These are phyloP conservation scores for Plasmopara muralis DNA, from an alignment of 352 stramenopile genomes.

Conservation along the genomic window DNA sequence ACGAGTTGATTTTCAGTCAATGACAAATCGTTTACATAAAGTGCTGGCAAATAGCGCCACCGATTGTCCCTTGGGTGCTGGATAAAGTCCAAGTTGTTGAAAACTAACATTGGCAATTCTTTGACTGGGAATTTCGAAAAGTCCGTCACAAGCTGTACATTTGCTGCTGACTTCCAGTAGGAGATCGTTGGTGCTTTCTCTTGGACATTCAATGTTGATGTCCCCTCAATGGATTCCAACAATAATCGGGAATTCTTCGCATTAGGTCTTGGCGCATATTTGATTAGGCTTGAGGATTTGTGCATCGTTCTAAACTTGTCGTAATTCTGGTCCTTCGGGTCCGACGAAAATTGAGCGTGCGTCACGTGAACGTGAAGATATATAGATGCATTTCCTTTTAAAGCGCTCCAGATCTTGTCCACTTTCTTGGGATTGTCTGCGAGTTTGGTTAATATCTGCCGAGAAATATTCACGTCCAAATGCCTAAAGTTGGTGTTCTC, in stretches of 20 bases:
- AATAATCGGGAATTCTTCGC: slow-evolving; percentile 59
- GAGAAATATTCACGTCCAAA: slow-evolving; percentile 49
- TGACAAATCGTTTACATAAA: slow-evolving; percentile 74
- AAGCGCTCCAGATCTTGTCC: slow-evolving; percentile 28
- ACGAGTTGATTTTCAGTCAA: slow-evolving; percentile 66
- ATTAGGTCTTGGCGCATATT: slow-evolving; percentile 50
- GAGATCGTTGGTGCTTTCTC: slow-evolving; percentile 35
- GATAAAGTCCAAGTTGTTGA: slow-evolving; percentile 59
- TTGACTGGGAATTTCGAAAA: slow-evolving; percentile 64
- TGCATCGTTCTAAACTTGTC: slow-evolving; percentile 57
- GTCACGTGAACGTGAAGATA: slow-evolving; percentile 74
- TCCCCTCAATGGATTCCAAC: slow-evolving; percentile 13
- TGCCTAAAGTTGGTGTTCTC: slow-evolving; percentile 42
- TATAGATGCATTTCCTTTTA: slow-evolving; percentile 50
- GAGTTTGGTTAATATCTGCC: slow-evolving; percentile 12
- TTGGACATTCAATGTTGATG: slow-evolving; percentile 9
- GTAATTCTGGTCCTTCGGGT: slow-evolving; percentile 35
- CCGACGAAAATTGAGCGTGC: slow-evolving; percentile 36
- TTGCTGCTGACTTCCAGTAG: slow-evolving; percentile 75
- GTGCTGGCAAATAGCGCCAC: slow-evolving; percentile 66
- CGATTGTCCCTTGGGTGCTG: slow-evolving; percentile 32
- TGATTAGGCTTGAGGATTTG: slow-evolving; percentile 53
- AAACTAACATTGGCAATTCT: slow-evolving; percentile 63
- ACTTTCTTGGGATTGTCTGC: slow-evolving; percentile 3
- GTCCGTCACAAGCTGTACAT: slow-evolving; percentile 63